Evolutionary conservation across 371 early-diverging fungal species (phyloP).

Genomic region (Blakeslea trispora): DNA sequence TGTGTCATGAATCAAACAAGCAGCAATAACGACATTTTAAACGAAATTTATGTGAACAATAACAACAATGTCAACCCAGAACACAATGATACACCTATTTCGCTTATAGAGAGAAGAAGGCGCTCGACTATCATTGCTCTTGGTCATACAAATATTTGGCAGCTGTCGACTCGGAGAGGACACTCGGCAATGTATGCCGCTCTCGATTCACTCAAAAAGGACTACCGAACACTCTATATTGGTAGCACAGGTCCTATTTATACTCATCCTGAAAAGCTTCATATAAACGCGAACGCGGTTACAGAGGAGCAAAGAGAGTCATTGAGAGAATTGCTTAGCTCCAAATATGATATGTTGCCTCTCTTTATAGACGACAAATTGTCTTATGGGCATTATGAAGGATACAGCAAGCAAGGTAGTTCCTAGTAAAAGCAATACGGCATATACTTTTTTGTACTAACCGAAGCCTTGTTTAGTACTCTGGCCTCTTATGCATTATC

Average conservation of each 20-base stretch:
- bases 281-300: constrained; percentile 9
- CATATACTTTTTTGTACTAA: constrained; percentile 8
- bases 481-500: constrained; percentile 99
- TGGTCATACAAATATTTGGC: constrained; percentile 38
- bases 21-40: background rate
- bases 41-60: background rate
- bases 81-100: constrained; percentile 24
- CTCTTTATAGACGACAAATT: constrained; percentile 76
- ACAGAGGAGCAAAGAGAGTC: constrained; percentile 41
- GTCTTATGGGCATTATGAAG: constrained; percentile 85
- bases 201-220: constrained; percentile 54
- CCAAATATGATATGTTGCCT: constrained; percentile 66
- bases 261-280: constrained; percentile 28
- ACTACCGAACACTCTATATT: constrained; percentile 63
- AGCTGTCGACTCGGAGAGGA: constrained; percentile 58
- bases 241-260: constrained; percentile 68
- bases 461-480: constrained; percentile 57
- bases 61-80: background rate
- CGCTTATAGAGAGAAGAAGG: constrained; percentile 34
- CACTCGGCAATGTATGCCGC: constrained; percentile 86
- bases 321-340: constrained; percentile 42
- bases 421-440: background rate
- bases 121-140: constrained; percentile 31
- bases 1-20: constrained; percentile 23
- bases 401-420: constrained; percentile 87